Base-by-base conservation (phyloP, 345 rosid genomes). In the Salix exigua region DNA sequence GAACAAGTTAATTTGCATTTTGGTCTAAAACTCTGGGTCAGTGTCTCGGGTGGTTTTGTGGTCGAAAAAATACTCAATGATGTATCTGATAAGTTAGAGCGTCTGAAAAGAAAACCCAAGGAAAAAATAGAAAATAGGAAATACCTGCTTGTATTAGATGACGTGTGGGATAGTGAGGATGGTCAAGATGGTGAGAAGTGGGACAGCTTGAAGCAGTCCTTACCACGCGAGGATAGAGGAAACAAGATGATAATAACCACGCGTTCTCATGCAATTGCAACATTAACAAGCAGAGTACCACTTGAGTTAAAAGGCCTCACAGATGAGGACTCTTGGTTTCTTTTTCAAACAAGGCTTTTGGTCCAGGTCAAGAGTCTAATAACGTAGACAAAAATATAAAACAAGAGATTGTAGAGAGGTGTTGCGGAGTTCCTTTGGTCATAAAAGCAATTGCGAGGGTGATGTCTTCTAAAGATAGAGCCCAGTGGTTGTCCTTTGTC, bases 161-260 rank as follows among this genome's bases (percentile, higher is more conserved):
- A 83, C 37, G 66, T 79, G 5, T 83, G 85, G 83, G 71, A 72
- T 2, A 1, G 5, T 13, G 17, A 44, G 17, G 48, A 13, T 3
- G 48, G 48, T 25, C 81, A 74, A 6, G 53, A 71, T 12, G 21
- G 14, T 6, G 42, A 46, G 7, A 77, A 58, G 30, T 80, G 83
- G 86, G n/a, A 6, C 9, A 23, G 17, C 2, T 18, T 83, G 50
- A 53, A 17, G 19, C 58, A 67, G n/a, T 46, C 68, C 9, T 23
- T 80, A 1, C 67, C 63, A 60, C 31, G 71, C 61, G 83, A 77
- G 0, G 73, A 66, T 0, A 35, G 3, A 25, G 86, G 83, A 2
- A 83, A 78, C 40, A 71, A 63, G 62, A 68, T 83, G 21, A 6
- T 83, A 7, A 62, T 80, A 30, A 83, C 83, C 1, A 75, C 82